Base-by-base conservation (phyloP, 768 basidiomycete genomes). In the Amanita pallidorosea region DNA sequence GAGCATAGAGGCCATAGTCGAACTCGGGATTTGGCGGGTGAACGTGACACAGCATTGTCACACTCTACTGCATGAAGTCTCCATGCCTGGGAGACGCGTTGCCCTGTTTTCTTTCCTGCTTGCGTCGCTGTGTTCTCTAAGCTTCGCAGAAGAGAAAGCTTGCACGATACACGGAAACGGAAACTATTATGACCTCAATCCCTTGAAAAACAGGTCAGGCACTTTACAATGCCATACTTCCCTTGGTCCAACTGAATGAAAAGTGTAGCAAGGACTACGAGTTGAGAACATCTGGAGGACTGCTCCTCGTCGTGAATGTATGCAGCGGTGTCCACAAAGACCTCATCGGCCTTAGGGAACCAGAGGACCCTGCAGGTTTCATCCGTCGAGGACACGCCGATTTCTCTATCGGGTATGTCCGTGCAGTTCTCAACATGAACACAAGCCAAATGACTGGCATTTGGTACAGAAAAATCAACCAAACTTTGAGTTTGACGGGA, bases 391-490 rank as follows among this genome's bases (percentile, higher is more conserved):
- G 66, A 43, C 84, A 77, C 52, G 77, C 83, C 0, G 81, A 87
- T 62, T 81, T 88, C 63, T 78, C 79, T 6, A 73, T 89, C 33
- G 88, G 88, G 87, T 85, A 56, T 53, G 73, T 63, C 29, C 42
- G 2, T 13, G 33, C 29, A 18, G 3, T 49, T 48, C 27, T 17
- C 41, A n/a, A 15, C 20, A 33, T 37, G 23, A 5, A 27, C 5
- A 8, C 33, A 15, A 20, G n/a, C 47, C 33, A 47, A 29, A 9
- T 46, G 29, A 45, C 33, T 27, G 23, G n/a, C 22, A 23, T 41
- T 20, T 20, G 34, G 23, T 31, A 43, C 53, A 84, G 84, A 33
- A 67, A 72, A 48, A 64, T 75, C 17, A 91, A 89, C 57, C 81
- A 80, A 12, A 86, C 82, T 0, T 66, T 92, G 45, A 59, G 63